These are phyloP conservation scores for Boletus rubescentipes DNA, from an alignment of 768 basidiomycete species.

Conservation along the genomic window DNA sequence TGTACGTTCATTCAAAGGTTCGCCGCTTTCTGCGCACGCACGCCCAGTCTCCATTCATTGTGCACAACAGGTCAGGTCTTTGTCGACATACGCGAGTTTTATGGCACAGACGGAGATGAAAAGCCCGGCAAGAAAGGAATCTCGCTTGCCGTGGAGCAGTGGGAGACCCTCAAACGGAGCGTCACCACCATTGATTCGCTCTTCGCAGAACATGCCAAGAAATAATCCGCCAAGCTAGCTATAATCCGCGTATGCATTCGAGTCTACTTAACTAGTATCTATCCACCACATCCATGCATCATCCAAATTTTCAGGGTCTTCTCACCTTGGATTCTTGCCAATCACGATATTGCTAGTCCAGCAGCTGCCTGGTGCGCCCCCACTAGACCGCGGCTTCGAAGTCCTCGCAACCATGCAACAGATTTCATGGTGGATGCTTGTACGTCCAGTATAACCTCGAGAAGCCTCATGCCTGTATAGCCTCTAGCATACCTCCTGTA, in stretches of 20 bases:
- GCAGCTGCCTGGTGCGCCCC: conserved; percentile 74
- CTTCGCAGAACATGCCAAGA: conserved; percentile 34
- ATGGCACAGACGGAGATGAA: conserved; percentile 53
- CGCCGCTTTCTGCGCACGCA: neutral
- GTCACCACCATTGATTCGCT: conserved; percentile 50
- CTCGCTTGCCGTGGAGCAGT: conserved; percentile 64
- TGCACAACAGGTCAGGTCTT: conserved; percentile 42
- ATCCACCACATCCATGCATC: conserved; percentile 4
- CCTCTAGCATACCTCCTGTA: conserved; percentile 59
- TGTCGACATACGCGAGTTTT: conserved; percentile 78
- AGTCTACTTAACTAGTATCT: neutral
- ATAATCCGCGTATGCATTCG: neutral
- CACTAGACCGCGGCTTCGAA: conserved; percentile 54
- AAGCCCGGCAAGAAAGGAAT: conserved; percentile 86
- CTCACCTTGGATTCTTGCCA: neutral
- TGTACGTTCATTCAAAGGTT: conserved; percentile 51
- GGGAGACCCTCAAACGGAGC: conserved; percentile 53
- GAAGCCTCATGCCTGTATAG: conserved; percentile 48
- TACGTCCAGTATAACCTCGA: conserved; percentile 65
- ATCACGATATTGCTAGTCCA: conserved; percentile 45
- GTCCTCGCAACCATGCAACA: conserved; percentile 64
- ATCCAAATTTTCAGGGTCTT: neutral
- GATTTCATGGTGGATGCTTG: conserved; percentile 54
- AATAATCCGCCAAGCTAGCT: neutral
- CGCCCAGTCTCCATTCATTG: conserved; percentile 31